Percentiles rank a stretch among this genome's conserved stretches.
phyloP scores from a whole-genome alignment of 208 protist species.

The Leishmania arabica region DNA sequence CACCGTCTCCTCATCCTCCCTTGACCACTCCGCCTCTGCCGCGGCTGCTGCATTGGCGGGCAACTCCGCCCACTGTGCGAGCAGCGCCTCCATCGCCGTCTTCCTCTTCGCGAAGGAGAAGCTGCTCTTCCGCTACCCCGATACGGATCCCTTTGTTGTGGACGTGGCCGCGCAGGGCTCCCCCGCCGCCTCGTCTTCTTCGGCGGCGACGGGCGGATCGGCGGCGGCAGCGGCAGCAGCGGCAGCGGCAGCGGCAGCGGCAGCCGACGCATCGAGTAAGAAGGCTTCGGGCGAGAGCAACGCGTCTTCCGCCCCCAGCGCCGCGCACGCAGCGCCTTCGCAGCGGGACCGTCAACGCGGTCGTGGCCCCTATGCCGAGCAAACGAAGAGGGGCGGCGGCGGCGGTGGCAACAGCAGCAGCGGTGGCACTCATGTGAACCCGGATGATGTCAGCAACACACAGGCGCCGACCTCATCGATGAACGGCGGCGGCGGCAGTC shows the following conservation, averaged over 20 bases:
- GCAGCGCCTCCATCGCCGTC: constrained; percentile 38
- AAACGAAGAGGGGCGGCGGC: not conserved
- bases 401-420: constrained; percentile 3
- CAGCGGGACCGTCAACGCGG: constrained; percentile 17
- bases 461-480: not conserved
- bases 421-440: constrained; percentile 6
- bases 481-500: not conserved
- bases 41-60: not conserved
- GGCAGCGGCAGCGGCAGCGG: constrained; percentile 5
- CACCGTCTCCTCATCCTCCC: not conserved
- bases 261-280: constrained; percentile 1
- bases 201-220: constrained; percentile 1
- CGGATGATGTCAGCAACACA: constrained; percentile 1
- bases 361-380: not conserved
- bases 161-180: constrained; percentile 29
- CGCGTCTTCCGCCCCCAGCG: not conserved
- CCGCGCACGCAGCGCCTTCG: not conserved
- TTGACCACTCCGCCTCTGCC: not conserved
- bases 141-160: constrained; percentile 68
- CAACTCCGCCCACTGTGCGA: not conserved
- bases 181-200: constrained; percentile 1
- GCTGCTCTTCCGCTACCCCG: constrained; percentile 81
- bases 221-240: not conserved
- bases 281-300: constrained; percentile 1
- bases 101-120: constrained; percentile 85